These are phyloP conservation scores for Camillea tinctor DNA, from an alignment of 2,329 filamentous ascomycete genomes.

Conservation along the genomic window DNA sequence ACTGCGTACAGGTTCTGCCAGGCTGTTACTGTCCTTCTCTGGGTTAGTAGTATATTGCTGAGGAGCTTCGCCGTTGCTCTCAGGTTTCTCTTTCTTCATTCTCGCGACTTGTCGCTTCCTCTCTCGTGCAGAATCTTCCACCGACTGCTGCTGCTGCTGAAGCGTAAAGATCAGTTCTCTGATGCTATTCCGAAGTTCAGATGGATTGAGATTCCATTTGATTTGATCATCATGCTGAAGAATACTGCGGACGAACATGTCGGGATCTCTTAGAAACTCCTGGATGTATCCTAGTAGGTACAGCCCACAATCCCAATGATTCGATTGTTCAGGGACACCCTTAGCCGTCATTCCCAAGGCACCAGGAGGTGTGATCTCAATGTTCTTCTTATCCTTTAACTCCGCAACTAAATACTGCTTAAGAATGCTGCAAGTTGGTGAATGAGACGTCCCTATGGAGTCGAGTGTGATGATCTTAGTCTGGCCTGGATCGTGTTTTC, in stretches of 20 bases:
- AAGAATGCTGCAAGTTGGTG: constrained; percentile 63
- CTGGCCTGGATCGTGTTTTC: constrained; percentile 49
- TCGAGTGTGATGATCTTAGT: constrained; percentile 84
- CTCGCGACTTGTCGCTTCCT: constrained; percentile 27
- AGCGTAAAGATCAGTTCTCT: constrained; percentile 65
- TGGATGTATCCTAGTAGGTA: constrained; percentile 83
- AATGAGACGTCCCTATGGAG: constrained; percentile 69
- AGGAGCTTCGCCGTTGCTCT: neutral
- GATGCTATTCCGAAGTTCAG: constrained; percentile 62
- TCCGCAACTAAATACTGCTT: constrained; percentile 78
- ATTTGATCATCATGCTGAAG: constrained; percentile 54
- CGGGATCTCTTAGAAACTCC: constrained; percentile 74
- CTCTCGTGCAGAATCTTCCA: constrained; percentile 39
- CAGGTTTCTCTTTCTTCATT: constrained; percentile 8
- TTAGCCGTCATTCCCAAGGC: constrained; percentile 64
- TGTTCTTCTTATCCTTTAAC: constrained; percentile 58
- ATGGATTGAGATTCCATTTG: constrained; percentile 54
- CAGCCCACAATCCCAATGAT: constrained; percentile 86
- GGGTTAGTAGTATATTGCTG: neutral
- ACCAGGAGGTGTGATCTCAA: constrained; percentile 25
- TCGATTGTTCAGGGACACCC: constrained; percentile 74
- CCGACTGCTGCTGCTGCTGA: constrained; percentile 54
- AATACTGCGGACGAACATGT: constrained; percentile 65
- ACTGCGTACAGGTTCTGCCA: neutral
- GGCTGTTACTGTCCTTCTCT: neutral